Evolutionary conservation across 2,329 filamentous ascomycete genomes (phyloP).

Genomic region (Truncatella angustata): DNA sequence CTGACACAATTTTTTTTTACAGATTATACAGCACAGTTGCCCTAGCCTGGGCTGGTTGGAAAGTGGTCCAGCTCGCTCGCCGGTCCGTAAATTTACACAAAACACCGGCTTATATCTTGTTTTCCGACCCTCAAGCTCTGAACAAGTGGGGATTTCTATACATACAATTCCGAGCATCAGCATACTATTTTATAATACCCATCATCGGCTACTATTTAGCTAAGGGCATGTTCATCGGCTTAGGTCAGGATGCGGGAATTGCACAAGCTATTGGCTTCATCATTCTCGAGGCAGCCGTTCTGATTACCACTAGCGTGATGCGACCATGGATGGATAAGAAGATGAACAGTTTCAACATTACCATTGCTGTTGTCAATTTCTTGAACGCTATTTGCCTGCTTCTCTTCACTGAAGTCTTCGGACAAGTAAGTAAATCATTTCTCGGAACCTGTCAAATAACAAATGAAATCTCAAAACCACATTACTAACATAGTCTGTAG

Average conservation of each 20-base stretch:
- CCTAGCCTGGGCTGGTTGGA: slow-evolving; percentile 81
- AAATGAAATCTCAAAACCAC: too few relatives aligned
- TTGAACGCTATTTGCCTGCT: slow-evolving; percentile 86
- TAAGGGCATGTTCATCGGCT: slow-evolving; percentile 86
- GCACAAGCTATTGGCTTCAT: slow-evolving; percentile 81
- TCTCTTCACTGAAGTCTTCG: slow-evolving; percentile 82
- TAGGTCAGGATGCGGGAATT: slow-evolving; percentile 68
- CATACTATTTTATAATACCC: slow-evolving; percentile 92
- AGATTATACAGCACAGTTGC: slow-evolving; percentile 66
- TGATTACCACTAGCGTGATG: slow-evolving; percentile 76
- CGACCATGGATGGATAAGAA: slow-evolving; percentile 99
- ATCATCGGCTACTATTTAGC: slow-evolving; percentile 75
- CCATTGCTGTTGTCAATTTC: slow-evolving; percentile 87
- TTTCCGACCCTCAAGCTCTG: slow-evolving; percentile 87
- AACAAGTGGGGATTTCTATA: slow-evolving; percentile 99
- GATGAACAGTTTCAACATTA: slow-evolving; percentile 94
- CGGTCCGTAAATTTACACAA: slow-evolving; percentile 89
- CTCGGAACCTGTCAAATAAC: too few relatives aligned
- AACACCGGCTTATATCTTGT: slow-evolving; percentile 95
- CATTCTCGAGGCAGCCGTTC: slow-evolving; percentile 74
- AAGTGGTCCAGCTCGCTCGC: slow-evolving; percentile 85
- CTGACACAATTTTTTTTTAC: too few relatives aligned
- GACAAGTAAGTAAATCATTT: not conserved
- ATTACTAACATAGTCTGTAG: slow-evolving; percentile 46
- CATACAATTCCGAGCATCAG: slow-evolving; percentile 91